Conservation (phyloP, 192 early-diverging fungal species). For the Irineochytrium annulatum region DNA sequence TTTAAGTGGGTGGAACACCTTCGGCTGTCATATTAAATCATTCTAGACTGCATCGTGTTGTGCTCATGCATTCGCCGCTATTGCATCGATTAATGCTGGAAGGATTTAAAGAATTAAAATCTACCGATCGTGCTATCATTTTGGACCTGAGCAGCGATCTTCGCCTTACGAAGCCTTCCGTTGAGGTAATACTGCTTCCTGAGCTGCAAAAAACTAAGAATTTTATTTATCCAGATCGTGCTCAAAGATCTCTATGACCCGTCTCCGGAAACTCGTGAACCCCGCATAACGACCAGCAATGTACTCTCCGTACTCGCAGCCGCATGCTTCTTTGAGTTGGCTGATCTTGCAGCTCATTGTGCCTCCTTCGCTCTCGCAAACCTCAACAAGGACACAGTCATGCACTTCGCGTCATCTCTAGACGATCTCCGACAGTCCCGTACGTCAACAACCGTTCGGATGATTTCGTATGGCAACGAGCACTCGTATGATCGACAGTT, state of each 20-base stretch:
- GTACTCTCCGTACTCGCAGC: neutral
- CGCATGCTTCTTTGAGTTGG: conserved; percentile 36
- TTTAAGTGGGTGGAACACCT: neutral
- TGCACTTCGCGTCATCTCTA: conserved; percentile 14
- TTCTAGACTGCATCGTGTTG: neutral
- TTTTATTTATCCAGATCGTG: neutral
- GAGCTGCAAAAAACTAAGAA: neutral
- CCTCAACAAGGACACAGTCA: conserved; percentile 13
- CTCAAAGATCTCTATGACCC: conserved; percentile 1
- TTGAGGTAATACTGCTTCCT: neutral
- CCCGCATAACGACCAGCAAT: neutral
- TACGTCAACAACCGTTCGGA: neutral
- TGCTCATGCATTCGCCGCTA: neutral
- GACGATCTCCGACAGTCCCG: conserved; percentile 9
- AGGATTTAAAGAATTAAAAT: neutral
- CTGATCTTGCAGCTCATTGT: conserved; percentile 23
- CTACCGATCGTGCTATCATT: neutral
- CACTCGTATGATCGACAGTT: neutral
- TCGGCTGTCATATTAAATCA: neutral
- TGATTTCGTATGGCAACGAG: neutral
- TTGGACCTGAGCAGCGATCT: conserved; percentile 1
- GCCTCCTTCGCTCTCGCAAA: conserved; percentile 10
- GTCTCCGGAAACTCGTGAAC: neutral
- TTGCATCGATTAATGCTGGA: neutral
- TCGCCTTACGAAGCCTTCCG: neutral